Evolutionary conservation across 176 grass and related monocot species (phyloP).

Genomic region (Echinochloa phyllopogon): DNA sequence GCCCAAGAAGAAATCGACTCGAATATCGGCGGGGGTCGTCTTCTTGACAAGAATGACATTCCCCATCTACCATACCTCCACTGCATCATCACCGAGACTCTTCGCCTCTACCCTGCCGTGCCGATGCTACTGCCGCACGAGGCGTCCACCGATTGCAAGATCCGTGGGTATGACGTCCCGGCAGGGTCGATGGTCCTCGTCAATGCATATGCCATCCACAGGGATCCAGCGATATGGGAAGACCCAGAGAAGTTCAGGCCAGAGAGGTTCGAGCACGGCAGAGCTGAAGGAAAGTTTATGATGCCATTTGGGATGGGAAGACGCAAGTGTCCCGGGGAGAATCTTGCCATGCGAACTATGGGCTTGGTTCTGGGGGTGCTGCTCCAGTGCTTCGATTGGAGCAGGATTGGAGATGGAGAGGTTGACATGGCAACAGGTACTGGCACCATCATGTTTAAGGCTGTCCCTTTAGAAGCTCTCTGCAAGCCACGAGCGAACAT

Average conservation of each 20-base stretch:
- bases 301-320: constrained; percentile 60
- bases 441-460: constrained; percentile 2
- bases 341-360: constrained; percentile 43
- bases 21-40: constrained; percentile 31
- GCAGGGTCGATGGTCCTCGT: constrained; percentile 52
- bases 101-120: constrained; percentile 49
- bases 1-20: constrained; percentile 43
- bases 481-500: constrained; percentile 34
- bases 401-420: neutral
- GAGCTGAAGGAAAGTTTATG: constrained; percentile 18
- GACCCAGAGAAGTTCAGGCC: constrained; percentile 49
- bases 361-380: constrained; percentile 37
- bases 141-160: constrained; percentile 42
- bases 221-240: constrained; percentile 40
- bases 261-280: constrained; percentile 42
- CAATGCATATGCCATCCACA: constrained; percentile 55
- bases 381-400: constrained; percentile 48
- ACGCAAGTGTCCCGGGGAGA: constrained; percentile 49
- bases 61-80: constrained; percentile 53
- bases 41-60: constrained; percentile 48
- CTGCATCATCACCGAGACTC: constrained; percentile 53
- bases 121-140: constrained; percentile 52
- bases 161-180: constrained; percentile 51
- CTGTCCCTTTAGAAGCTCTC: constrained; percentile 7
- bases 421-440: constrained; percentile 1